Conservation (phyloP, 768 basidiomycete genomes). For the Boletus fagicola region DNA sequence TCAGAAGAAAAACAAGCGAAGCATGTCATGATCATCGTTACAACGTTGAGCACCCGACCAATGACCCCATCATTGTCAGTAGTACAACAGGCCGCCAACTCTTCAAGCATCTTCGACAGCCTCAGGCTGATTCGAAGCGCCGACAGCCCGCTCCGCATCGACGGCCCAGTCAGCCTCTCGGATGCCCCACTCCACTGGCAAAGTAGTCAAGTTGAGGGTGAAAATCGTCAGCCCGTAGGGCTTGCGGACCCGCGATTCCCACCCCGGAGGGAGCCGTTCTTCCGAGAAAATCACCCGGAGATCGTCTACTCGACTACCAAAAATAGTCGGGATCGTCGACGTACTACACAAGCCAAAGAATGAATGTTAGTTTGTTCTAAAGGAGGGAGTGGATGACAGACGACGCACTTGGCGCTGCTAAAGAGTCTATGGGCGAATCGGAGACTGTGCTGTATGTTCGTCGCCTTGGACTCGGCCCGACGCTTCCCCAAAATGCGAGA, state of each 20-base stretch:
- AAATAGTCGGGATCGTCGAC: conserved; percentile 59
- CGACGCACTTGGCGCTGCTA: conserved; percentile 61
- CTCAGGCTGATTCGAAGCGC: background rate
- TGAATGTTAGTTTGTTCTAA: background rate
- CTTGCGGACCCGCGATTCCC: conserved; percentile 59
- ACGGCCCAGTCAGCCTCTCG: conserved; percentile 17
- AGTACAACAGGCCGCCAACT: background rate
- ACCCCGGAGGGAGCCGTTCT: conserved; percentile 66
- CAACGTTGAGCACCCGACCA: background rate
- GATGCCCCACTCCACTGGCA: conserved; percentile 5
- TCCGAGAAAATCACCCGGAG: conserved; percentile 54
- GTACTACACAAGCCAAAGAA: conserved; percentile 38
- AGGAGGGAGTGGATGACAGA: background rate
- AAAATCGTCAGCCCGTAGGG: conserved; percentile 58
- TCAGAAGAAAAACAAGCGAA: background rate
- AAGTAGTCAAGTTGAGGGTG: conserved; percentile 43
- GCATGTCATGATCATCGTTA: background rate
- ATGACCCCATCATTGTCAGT: background rate
- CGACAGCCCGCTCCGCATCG: background rate
- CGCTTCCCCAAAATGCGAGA: conserved; percentile 58
- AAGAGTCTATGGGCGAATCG: conserved; percentile 55
- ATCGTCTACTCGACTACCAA: conserved; percentile 59
- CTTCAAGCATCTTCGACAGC: background rate
- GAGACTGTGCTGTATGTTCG: conserved; percentile 59
- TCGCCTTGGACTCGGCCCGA: conserved; percentile 50